These are phyloP conservation scores for Ceratocystis cacaofunesta DNA, from an alignment of 2,329 filamentous ascomycete species.

Conservation along the genomic window DNA sequence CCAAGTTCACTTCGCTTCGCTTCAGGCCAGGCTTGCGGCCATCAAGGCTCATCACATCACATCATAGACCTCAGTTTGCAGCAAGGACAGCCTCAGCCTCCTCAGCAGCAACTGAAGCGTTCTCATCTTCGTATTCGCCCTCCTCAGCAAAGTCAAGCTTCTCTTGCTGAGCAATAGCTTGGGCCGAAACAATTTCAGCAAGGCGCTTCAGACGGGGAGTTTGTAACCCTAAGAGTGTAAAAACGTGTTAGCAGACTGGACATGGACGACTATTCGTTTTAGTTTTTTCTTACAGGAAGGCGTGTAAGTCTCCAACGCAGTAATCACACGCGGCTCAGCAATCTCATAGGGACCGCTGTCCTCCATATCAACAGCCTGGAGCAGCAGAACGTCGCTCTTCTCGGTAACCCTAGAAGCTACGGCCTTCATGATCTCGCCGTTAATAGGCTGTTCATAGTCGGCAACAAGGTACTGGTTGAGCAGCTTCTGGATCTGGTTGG, in stretches of 20 bases:
- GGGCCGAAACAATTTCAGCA: slow-evolving; percentile 94
- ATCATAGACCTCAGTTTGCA: slow-evolving; percentile 9
- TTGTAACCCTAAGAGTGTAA: slow-evolving; percentile 58
- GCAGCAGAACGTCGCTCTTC: slow-evolving; percentile 88
- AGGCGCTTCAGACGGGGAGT: slow-evolving; percentile 86
- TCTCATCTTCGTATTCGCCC: slow-evolving; percentile 33
- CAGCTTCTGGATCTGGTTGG: slow-evolving; percentile 97
- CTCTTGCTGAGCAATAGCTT: slow-evolving; percentile 91
- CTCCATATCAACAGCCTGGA: slow-evolving; percentile 96
- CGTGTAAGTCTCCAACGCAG: slow-evolving; percentile 92
- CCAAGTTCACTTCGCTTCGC: neutral
- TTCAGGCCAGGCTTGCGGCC: no score
- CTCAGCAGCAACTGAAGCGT: slow-evolving; percentile 22
- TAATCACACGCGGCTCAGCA: slow-evolving; percentile 89
- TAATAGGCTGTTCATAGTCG: slow-evolving; percentile 98
- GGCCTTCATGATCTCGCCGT: slow-evolving; percentile 99
- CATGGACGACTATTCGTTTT: neutral
- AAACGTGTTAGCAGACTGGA: slow-evolving; percentile 21
- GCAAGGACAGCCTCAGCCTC: slow-evolving; percentile 16
- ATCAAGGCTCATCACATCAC: neutral
- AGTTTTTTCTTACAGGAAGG: slow-evolving; percentile 61
- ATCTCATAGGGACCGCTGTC: slow-evolving; percentile 98
- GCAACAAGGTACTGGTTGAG: slow-evolving; percentile 97
- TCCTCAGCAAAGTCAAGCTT: slow-evolving; percentile 48
- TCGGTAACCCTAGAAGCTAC: slow-evolving; percentile 93